Evolutionary conservation across 805 yeast genomes (phyloP), one percentile per base, ranked within the genome.

Genomic region (Cyberlindnera japonica): DNA sequence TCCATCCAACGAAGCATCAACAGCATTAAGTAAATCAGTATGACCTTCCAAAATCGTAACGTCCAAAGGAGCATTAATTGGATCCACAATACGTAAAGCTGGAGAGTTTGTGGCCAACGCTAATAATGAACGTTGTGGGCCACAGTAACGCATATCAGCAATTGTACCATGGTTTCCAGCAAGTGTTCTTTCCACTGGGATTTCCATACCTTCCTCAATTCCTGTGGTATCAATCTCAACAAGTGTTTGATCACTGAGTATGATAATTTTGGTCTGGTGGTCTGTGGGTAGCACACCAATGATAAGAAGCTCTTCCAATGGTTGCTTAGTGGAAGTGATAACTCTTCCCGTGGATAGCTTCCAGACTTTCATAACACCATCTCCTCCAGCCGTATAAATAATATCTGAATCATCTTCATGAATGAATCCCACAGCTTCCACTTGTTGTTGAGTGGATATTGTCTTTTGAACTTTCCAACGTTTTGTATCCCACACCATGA

Each of bases 91-190:
- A 58, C 98, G 71, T 41, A 93, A 65, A 1, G 91, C 80, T 11
- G 96, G 95, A 1, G 98, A 86, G 62, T 93, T 93, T 3, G 98
- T 91, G 2, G 98, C 97, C 49, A 93, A 61, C 5, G 95, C 98
- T 33, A 91, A 60, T 26, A 71, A 64, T 33, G 71, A 59, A 22
- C 67, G 58, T 12, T 61, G 45, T 7, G 87, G 86, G 0, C 93
- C 93, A 23, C 81, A 82, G 55, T 79, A 83, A 50, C 79, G 76
- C 67, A 89, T 73, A 58, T 91, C 98, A 3, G 96, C 95, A 53
- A 93, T 81, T 19, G 93, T 91, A 42, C 97, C 98, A 63, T 91
- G 96, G 61, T 89, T 89, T 51, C 97, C 97, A 1, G 96, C 93
- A 51, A 89, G 70, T 30, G 77, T 72, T 40, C 79, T 68, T 7